Conservation (phyloP, 208 protist genomes). For the Zelonia costaricensis region DNA sequence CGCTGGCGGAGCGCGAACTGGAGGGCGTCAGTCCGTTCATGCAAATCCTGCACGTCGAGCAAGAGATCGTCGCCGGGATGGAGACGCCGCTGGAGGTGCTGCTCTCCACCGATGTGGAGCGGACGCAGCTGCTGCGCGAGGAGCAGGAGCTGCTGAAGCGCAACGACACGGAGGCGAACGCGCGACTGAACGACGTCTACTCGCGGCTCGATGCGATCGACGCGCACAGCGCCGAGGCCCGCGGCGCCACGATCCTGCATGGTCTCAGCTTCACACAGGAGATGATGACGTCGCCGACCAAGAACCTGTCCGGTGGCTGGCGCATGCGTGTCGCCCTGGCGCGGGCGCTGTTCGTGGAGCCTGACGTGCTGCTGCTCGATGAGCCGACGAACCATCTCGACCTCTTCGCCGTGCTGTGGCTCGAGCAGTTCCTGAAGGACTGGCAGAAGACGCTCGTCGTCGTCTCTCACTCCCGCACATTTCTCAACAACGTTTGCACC, state of each 20-base stretch:
- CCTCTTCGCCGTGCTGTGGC: slow-evolving; percentile 97
- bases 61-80: slow-evolving; percentile 92
- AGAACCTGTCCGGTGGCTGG: slow-evolving; percentile 94
- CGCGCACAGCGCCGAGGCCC: slow-evolving; percentile 92
- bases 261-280: slow-evolving; percentile 96
- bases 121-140: slow-evolving; percentile 88
- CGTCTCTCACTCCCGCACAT: slow-evolving; percentile 97
- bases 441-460: slow-evolving; percentile 97
- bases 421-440: slow-evolving; percentile 96
- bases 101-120: slow-evolving; percentile 92
- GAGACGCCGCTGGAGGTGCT: slow-evolving; percentile 91
- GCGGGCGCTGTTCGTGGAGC: slow-evolving; percentile 96
- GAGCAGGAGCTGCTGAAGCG: slow-evolving; percentile 90
- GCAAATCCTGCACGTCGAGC: slow-evolving; percentile 98
- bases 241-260: slow-evolving; percentile 82
- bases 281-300: slow-evolving; percentile 92
- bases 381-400: slow-evolving; percentile 99
- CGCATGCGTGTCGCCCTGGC: slow-evolving; percentile 98
- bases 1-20: slow-evolving; percentile 92
- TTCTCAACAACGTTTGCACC: slow-evolving; percentile 96
- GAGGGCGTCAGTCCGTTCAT: slow-evolving; percentile 96
- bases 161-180: slow-evolving; percentile 71
- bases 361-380: slow-evolving; percentile 96
- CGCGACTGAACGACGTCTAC: slow-evolving; percentile 94
- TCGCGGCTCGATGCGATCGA: slow-evolving; percentile 95